Percentiles rank a stretch among this genome's conserved stretches.
Evolutionary conservation across 75 land plant species (phyloP).

Genomic region (Picea sitchensis): DNA sequence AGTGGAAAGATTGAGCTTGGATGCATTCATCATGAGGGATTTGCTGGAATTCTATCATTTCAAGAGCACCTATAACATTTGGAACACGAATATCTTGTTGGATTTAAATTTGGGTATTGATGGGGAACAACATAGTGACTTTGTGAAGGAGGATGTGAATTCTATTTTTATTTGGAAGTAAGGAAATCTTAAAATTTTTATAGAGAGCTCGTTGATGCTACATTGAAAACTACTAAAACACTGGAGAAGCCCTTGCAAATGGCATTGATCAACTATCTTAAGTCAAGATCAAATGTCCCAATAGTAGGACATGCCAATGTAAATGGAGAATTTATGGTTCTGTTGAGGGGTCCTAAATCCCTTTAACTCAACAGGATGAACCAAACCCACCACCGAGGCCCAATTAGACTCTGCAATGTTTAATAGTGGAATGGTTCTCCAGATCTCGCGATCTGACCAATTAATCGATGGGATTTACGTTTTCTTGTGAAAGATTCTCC

Average conservation of each 20-base stretch:
- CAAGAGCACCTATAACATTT: constrained; percentile 5
- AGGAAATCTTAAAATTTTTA: neutral
- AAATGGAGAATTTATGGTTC: too few relatives aligned
- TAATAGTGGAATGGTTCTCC: too few relatives aligned
- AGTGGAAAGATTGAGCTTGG: constrained; percentile 17
- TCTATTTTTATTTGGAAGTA: neutral
- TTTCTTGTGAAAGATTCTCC: too few relatives aligned
- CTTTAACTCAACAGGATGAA: too few relatives aligned
- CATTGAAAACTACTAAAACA: too few relatives aligned
- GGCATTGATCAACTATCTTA: constrained; percentile 14
- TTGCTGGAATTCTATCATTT: constrained; percentile 16
- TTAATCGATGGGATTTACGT: too few relatives aligned
- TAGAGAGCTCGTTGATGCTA: too few relatives aligned
- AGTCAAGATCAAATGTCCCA: constrained; percentile 13
- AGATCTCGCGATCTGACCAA: too few relatives aligned
- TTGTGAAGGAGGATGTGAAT: neutral
- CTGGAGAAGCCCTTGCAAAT: constrained; percentile 15
- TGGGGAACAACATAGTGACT: neutral
- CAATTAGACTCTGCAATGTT: too few relatives aligned
- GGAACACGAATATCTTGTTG: neutral
- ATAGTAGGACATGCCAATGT: constrained; percentile 12
- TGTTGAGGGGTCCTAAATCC: too few relatives aligned
- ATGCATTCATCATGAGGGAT: constrained; percentile 15
- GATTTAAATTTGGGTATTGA: neutral
- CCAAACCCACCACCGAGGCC: too few relatives aligned